Evolutionary conservation across 192 early-diverging fungal species (phyloP), one percentile per base, ranked within the genome.

Genomic region (Mortierella hygrophila): DNA sequence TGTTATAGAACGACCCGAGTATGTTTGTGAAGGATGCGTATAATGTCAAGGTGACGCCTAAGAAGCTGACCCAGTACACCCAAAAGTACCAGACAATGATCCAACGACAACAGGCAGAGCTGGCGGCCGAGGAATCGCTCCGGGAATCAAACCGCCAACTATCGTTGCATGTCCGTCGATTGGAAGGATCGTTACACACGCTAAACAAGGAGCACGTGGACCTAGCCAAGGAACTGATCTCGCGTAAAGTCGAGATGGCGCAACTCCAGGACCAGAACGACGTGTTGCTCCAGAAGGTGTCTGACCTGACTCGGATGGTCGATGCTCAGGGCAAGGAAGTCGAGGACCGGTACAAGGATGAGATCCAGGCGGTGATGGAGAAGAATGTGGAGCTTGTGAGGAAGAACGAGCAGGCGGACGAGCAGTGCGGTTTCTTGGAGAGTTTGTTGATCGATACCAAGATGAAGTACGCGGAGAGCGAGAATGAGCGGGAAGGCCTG

Each of bases 1-100:
- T 32, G 26, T 4, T 55, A 20, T 87, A 93, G 87, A 91, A 94
- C 60, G 90, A 97, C 70, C 90, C 95, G 2, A 90, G 91, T 74
- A 86, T 90, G 72, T 92, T 99, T 80, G 95, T 99, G 32, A 75
- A 88, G 37, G 97, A 98, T 81, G 97, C 98, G 16, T 94, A 94
- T 81, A 85, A 90, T 73, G 91, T 99, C 54, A 92, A 91, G 20
- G 92, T 98, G 63, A 93, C 94, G 9, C 91, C 93, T 68, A 89
- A 91, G 41, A 85, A 92, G 82, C 85, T 99, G 60, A 93, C 95
- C 68, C 88, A 93, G 70, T 92, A 97, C 79, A 90, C 95, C 1
- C 91, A 92, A 37, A 93, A 95, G 72, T 96, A 95, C 79, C 72
- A 57, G 21, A 76, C 75, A 38, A 80, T 86, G 79, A 41, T 81